Evolutionary conservation across 768 basidiomycete genomes (phyloP), one percentile per base, ranked within the genome.

Genomic region (Cantharellus anzutake): DNA sequence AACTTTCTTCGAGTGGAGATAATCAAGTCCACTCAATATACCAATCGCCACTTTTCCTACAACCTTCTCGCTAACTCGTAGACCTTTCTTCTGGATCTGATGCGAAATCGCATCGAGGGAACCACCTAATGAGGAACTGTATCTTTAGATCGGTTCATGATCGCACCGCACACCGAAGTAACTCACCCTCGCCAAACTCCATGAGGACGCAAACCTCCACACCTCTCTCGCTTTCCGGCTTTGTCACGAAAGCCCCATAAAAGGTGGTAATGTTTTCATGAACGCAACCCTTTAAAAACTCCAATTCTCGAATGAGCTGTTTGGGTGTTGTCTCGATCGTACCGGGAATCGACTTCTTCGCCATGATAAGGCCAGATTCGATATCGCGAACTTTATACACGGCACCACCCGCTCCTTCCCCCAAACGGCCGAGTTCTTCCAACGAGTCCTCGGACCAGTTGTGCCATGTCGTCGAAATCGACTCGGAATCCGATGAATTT

Each of bases 321-420:
- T 84, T 73, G 38, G 73, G 67, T 0, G 74, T 67, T 3, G 73
- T 86, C 72, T 84, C 77, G 16, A 92, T 93, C 52, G 90, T 94
- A 5, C 87, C 89, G 39, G 87, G 87, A 68, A 94, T 91, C 4
- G 89, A 86, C 75, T 99, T 99, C 67, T 92, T 81, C 3, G 96
- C 96, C 80, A 96, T 83, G 65, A 92, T 78, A 68, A 75, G 74
- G 41, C 80, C 80, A 1, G 81, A 87, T 59, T 84, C 82, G 67
- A 76, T 83, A 70, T 96, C 89, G 69, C 75, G 80, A 53, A 97
- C 93, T 71, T 90, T 92, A 70, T 94, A 83, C 5, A 99, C 96
- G 4, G 91, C 92, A 52, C 96, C 96, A 52, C 93, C 92, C 59
- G 92, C 90, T 48, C 96, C 96, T 67, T 97, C 92, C 20, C 96